Evolutionary conservation across 768 basidiomycete genomes (phyloP), one percentile per base, ranked within the genome.

Genomic region (Wakefieldia striispora): DNA sequence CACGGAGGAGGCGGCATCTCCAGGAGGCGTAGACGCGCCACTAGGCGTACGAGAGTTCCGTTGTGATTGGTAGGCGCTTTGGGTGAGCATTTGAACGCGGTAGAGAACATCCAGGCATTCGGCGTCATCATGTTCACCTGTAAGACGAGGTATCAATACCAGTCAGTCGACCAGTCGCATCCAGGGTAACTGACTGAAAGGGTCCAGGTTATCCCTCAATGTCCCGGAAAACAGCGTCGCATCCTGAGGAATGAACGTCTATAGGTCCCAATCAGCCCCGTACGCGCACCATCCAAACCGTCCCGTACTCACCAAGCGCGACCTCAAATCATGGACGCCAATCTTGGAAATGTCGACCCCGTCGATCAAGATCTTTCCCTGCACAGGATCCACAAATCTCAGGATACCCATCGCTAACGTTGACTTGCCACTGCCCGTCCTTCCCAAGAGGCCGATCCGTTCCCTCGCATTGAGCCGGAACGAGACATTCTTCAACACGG

Each of bases 331-430:
- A 60, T 91, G 82, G 16, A 94, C 69, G 12, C 92, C 91, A 48
- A 97, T 93, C 4, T 72, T 84, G 1, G 85, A 84, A 44, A 93
- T 91, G 60, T 95, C 92, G 50, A 95, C 84, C 5, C 91, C 93
- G 53, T 94, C 93, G 17, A 95, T 83, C 40, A 88, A 26, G 43
- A 97, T 92, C 20, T 76, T 76, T 0, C 94, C 94, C 14, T 71
- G 72, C 3, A 76, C 70, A 1, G 93, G 91, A 61, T 95, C 92
- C 16, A 84, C 84, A 59, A 95, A 94, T 56, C 91, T 80, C 44
- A 95, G 68, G 14, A 95, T 72, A 59, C 87, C 87, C 88, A 90
- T 91, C 0, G 90, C 90, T 44, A 95, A 72, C 0, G 91, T 92
- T 16, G 83, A 86, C 66, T 91, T 91, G 13, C 88, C 88, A 54